Evolutionary conservation across 208 protist genomes (phyloP), one percentile per base, ranked within the genome.

Genomic region (Herpetomonas tarakana): DNA sequence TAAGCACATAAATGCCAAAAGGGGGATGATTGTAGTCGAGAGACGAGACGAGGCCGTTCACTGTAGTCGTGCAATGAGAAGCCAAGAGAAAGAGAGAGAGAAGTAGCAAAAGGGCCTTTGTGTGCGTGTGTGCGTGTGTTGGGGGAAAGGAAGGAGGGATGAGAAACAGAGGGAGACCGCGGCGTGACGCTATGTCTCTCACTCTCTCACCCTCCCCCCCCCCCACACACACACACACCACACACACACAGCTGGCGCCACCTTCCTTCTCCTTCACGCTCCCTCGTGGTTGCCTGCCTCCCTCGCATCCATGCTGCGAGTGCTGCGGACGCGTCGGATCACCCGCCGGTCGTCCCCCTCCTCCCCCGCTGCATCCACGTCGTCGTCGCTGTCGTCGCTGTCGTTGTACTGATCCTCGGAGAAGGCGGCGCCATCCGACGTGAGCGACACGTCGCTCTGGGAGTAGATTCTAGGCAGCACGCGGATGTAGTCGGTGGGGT

Each of bases 21-120:
- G 45, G 11, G 25, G 22, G 27, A 38, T 30, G 25, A 51, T 41
- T 6, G 35, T 4, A 60, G 50, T 7, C 3, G 9, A 60, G 7
- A 41, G 50, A 47, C 22, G 18, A 60, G 44, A 60, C 11, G 30
- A 12, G 9, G 46, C 7, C 7, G 46, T 22, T 6, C 12, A 19
- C 11, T 7, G n/a, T 7, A 27, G 16, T 50, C 2, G 44, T 12
- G 25, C 7, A 9, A 26, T 29, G 9, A 57, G 39, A 58, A 26
- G 44, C 25, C 0, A 65, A 39, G 29, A 27, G 12, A 39, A 53
- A 58, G 26, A 57, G 18, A 26, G 50, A 60, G 11, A 27, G 50
- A 3, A 60, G 27, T 11, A 60, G 9, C 6, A 41, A 41, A 41
- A 41, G 9, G 14, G 14, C 35, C n/a, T n/a, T n/a, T n/a, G n/a